Percentiles rank a stretch among this genome's conserved stretches.
phyloP scores from a whole-genome alignment of 805 yeast species.

The Yarrowia keelungensis region DNA sequence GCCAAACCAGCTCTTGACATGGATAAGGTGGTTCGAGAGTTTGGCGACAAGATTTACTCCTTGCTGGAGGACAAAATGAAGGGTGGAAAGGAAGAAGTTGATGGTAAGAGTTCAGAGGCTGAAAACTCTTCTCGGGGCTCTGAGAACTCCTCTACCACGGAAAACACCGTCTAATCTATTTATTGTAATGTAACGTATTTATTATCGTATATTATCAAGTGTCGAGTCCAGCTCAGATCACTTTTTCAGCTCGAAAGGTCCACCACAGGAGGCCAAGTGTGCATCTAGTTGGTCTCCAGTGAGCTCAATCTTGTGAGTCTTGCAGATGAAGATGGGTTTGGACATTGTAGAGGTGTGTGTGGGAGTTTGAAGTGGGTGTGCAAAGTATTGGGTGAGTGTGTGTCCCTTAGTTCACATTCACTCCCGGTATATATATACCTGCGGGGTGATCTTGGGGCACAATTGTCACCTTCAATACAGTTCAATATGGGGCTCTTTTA shows the following conservation, averaged over 20 bases:
- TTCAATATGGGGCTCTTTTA: too few relatives aligned
- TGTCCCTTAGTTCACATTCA: too few relatives aligned
- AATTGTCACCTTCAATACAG: too few relatives aligned
- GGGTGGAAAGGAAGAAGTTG: background rate
- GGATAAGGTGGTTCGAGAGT: slow-evolving; percentile 22
- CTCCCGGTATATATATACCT: too few relatives aligned
- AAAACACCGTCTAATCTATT: background rate
- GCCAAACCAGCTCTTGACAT: background rate
- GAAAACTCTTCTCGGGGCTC: background rate
- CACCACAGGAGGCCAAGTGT: background rate
- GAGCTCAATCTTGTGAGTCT: background rate
- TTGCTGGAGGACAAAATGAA: slow-evolving; percentile 18
- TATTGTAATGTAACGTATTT: background rate
- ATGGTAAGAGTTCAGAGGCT: background rate
- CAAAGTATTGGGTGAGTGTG: too few relatives aligned
- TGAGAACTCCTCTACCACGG: background rate
- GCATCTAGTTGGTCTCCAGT: background rate
- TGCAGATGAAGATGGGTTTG: background rate
- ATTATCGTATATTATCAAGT: background rate
- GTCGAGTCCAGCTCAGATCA: too few relatives aligned
- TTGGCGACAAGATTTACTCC: slow-evolving; percentile 37
- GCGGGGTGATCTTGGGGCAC: too few relatives aligned
- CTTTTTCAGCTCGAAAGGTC: background rate
- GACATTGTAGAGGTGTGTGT: background rate
- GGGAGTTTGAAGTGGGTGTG: background rate